Conservation (phyloP, 2,329 filamentous ascomycete species). For the Pseudogymnoascus sp. region DNA sequence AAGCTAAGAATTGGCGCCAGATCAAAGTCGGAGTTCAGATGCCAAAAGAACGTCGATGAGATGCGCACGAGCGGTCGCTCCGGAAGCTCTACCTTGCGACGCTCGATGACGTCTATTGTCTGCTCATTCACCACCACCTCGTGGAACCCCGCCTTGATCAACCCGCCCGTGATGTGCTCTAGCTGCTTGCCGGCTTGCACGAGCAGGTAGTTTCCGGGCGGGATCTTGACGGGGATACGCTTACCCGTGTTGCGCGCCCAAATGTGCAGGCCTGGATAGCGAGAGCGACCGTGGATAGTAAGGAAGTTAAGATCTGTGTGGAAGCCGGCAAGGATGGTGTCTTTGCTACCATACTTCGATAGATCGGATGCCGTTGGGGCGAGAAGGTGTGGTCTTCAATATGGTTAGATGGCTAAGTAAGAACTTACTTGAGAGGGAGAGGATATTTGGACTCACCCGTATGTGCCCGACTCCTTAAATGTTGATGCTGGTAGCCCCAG, state of each 20-base stretch:
- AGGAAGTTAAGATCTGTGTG: slow-evolving; percentile 59
- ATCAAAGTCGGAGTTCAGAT: slow-evolving; percentile 50
- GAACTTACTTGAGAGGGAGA: background rate
- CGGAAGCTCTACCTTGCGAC: slow-evolving; percentile 35
- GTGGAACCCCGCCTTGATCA: slow-evolving; percentile 55
- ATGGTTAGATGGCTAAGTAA: slow-evolving; percentile 20
- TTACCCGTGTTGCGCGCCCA: slow-evolving; percentile 57
- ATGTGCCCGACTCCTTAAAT: slow-evolving; percentile 44
- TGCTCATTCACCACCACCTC: slow-evolving; percentile 52
- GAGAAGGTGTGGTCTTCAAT: slow-evolving; percentile 39
- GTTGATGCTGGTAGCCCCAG: slow-evolving; percentile 45
- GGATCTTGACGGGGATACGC: slow-evolving; percentile 52
- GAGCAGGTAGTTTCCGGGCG: slow-evolving; percentile 48
- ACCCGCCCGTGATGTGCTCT: slow-evolving; percentile 52
- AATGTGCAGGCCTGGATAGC: slow-evolving; percentile 54
- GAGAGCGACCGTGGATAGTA: slow-evolving; percentile 56
- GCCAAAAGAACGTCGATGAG: slow-evolving; percentile 55
- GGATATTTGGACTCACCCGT: slow-evolving; percentile 30
- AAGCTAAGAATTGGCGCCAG: slow-evolving; percentile 44
- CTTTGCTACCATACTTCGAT: slow-evolving; percentile 41
- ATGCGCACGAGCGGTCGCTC: slow-evolving; percentile 48
- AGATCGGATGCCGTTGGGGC: slow-evolving; percentile 55
- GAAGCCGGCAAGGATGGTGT: slow-evolving; percentile 56
- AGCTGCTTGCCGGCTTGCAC: slow-evolving; percentile 58
- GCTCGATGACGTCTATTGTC: slow-evolving; percentile 42